These are phyloP conservation scores for Scleroderma citrinum DNA, from an alignment of 768 basidiomycete species.

Conservation along the genomic window DNA sequence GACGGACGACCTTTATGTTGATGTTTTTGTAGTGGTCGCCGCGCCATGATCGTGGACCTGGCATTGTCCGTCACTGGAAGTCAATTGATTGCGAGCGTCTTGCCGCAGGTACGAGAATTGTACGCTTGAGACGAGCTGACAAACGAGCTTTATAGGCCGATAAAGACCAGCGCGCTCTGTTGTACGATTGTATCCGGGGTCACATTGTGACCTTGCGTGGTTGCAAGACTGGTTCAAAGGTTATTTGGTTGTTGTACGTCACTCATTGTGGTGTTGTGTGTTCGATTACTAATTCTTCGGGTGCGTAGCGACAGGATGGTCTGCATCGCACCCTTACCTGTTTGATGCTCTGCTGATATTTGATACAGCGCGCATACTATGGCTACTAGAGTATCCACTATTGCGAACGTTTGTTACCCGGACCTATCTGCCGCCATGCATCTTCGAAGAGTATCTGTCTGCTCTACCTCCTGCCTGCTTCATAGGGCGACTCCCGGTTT, in stretches of 20 bases:
- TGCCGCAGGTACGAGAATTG: conserved; percentile 52
- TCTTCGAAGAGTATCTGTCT: conserved; percentile 17
- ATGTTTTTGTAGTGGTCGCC: conserved; percentile 46
- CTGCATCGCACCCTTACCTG: conserved; percentile 4
- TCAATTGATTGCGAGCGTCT: conserved; percentile 76
- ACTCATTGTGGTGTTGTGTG: neutral
- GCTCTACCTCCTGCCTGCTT: conserved; percentile 11
- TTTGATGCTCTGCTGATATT: conserved; percentile 11
- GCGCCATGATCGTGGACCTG: conserved; percentile 83
- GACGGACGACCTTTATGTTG: neutral
- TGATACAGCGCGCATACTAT: conserved; percentile 53
- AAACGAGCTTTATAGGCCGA: conserved; percentile 50
- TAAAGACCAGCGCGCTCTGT: conserved; percentile 74
- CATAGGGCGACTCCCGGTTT: conserved; percentile 8
- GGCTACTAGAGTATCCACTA: conserved; percentile 37
- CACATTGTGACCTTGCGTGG: conserved; percentile 88
- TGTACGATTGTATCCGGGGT: conserved; percentile 82
- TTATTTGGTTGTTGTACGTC: conserved; percentile 80
- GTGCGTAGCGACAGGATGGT: conserved; percentile 52
- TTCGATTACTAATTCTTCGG: conserved; percentile 2
- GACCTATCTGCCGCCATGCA: conserved; percentile 19
- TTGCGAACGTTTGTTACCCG: conserved; percentile 7
- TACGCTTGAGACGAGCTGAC: neutral
- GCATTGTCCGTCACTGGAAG: conserved; percentile 81
- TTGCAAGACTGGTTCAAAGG: conserved; percentile 87